Evolutionary conservation across 2,329 filamentous ascomycete genomes (phyloP), one percentile per base, ranked within the genome.

Genomic region (Talaromyces amestolkiae): DNA sequence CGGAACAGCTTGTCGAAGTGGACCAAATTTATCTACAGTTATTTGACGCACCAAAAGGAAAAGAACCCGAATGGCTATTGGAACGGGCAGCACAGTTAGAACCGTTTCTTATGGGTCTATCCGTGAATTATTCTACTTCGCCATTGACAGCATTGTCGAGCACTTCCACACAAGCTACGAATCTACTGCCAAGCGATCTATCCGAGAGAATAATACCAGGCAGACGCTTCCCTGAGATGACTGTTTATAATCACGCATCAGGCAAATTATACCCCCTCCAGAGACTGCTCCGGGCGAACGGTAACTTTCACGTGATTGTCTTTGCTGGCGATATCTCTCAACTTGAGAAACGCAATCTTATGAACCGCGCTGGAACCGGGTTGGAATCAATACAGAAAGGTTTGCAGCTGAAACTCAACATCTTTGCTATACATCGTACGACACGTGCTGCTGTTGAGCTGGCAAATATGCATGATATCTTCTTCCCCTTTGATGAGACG

Each of bases 1-100:
- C 89, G 0, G 81, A 87, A 68, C 84, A 89, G 45, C 82, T 92
- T 0, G 91, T 92, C 67, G 80, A 60, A 41, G 37, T 22, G 31
- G 56, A 59, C 15, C 56, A 37, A 2, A 37, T 59, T 41, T 37
- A 59, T 39, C 37, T 59, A 22, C 56, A 59, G 56, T 31, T 59
- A 8, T 59, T 59, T 59, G 56, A 59, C n/a, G 22, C 56, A 11
- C 15, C 35, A 2, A 59, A 33, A 43, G 56, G 56, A 33, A 11
- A 33, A 15, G 56, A 59, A 39, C 56, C 56, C 15, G 56, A 33
- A 7, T 59, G 56, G 56, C 33, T 59, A 37, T 13, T 37, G 35
- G 56, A 59, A 13, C 56, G 56, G n/a, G n/a, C 7, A 37, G 31
- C 9, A 22, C 31, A 33, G 6, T 37, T 59, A 37, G 15, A 59